Evolutionary conservation across 805 yeast species (phyloP).

Genomic region (Debaryomyces castellii): DNA sequence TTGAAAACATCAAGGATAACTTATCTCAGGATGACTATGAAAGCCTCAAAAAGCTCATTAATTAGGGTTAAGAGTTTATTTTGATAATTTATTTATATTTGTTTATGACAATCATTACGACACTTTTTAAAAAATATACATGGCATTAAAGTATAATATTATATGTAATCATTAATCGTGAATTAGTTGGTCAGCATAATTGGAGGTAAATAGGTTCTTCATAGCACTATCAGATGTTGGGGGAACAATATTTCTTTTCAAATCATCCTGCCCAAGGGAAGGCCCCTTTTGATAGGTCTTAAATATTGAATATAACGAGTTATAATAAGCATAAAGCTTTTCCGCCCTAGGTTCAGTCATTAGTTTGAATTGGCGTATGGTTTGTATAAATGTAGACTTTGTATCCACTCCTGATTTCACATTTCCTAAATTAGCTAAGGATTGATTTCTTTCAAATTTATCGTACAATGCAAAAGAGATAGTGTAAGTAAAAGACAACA

Average conservation of each 20-base stretch:
- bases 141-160: neutral
- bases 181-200: slow-evolving; percentile 48
- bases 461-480: slow-evolving; percentile 55
- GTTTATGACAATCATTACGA: neutral
- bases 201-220: slow-evolving; percentile 46
- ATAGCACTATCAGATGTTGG: slow-evolving; percentile 51
- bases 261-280: slow-evolving; percentile 37
- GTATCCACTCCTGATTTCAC: slow-evolving; percentile 54
- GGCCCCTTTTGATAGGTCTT: slow-evolving; percentile 20
- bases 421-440: slow-evolving; percentile 53
- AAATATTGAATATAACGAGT: slow-evolving; percentile 34
- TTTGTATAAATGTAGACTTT: slow-evolving; percentile 46
- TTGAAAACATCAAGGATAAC: slow-evolving; percentile 46
- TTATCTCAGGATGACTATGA: slow-evolving; percentile 55
- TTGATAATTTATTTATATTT: neutral
- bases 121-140: neutral
- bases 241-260: slow-evolving; percentile 48
- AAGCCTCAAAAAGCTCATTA: slow-evolving; percentile 13
- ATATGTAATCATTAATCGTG: slow-evolving; percentile 5
- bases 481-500: slow-evolving; percentile 57
- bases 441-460: slow-evolving; percentile 51
- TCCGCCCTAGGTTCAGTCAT: slow-evolving; percentile 55
- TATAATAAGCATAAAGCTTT: slow-evolving; percentile 40
- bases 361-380: slow-evolving; percentile 55
- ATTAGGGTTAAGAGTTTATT: slow-evolving; percentile 27